A percentile compares a stretch with the other conserved stretches of the same genome.
phyloP scores from a whole-genome alignment of 192 early-diverging fungal species.

The Allomyces macrogynus region DNA sequence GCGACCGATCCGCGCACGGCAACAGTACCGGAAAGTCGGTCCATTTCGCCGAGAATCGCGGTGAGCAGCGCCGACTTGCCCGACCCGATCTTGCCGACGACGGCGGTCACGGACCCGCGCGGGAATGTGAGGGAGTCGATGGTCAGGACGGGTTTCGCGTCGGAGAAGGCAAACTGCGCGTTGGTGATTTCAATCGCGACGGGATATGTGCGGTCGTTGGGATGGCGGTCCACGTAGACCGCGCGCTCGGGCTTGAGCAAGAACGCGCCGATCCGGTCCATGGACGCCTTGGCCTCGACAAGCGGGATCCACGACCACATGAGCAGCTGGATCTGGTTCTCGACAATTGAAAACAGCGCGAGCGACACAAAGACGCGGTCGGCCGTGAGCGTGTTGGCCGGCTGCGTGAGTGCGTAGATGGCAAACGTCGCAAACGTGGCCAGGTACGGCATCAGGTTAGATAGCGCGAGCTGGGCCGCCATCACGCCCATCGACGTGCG shows the following conservation, averaged over 20 bases:
- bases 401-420: slow-evolving; percentile 14
- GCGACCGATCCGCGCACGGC: slow-evolving; percentile 16
- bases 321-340: slow-evolving; percentile 13
- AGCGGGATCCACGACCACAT: slow-evolving; percentile 13
- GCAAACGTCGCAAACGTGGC: slow-evolving; percentile 22
- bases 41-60: slow-evolving; percentile 14
- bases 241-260: slow-evolving; percentile 17
- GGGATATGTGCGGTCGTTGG: slow-evolving; percentile 2
- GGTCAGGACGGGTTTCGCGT: neutral
- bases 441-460: slow-evolving; percentile 17
- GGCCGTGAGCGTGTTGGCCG: slow-evolving; percentile 16
- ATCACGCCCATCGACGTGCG: slow-evolving; percentile 27
- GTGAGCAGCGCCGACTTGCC: slow-evolving; percentile 12
- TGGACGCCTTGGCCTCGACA: slow-evolving; percentile 17
- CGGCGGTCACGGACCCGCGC: neutral
- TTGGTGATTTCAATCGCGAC: neutral
- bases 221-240: slow-evolving; percentile 6
- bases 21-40: slow-evolving; percentile 1
- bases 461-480: slow-evolving; percentile 28
- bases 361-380: slow-evolving; percentile 24
- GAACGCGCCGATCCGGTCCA: slow-evolving; percentile 14
- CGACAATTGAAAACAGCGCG: slow-evolving; percentile 23
- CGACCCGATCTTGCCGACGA: slow-evolving; percentile 10
- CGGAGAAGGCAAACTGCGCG: too few relatives aligned
- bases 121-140: too few relatives aligned